Evolutionary conservation across 176 grass and related monocot genomes (phyloP).

Genomic region (Pontederia crassipes): DNA sequence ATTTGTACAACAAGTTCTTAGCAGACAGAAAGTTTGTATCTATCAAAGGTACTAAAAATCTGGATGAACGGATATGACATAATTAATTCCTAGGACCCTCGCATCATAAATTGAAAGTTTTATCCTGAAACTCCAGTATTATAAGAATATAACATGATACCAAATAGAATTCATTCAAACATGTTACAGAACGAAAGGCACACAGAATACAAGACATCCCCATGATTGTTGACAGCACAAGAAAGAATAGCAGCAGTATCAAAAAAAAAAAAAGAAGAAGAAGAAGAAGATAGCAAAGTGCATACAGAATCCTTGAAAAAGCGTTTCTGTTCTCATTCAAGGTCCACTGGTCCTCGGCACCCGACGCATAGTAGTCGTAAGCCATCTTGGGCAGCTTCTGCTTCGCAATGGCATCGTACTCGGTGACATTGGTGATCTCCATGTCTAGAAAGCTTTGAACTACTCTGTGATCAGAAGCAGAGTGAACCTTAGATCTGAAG

Average conservation of each 20-base stretch:
- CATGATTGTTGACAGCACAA: neutral
- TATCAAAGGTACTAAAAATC: too few species aligned
- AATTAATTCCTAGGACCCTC: too few species aligned
- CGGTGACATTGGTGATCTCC: conserved; percentile 28
- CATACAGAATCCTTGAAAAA: conserved; percentile 19
- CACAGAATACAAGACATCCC: neutral
- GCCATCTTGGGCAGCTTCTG: conserved; percentile 28
- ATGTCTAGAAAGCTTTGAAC: neutral
- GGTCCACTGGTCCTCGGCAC: conserved; percentile 22
- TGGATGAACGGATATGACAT: too few species aligned
- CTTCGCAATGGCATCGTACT: conserved; percentile 23
- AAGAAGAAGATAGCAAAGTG: neutral
- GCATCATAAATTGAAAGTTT: too few species aligned
- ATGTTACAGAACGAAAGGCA: too few species aligned
- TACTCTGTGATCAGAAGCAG: neutral
- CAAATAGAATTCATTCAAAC: too few species aligned
- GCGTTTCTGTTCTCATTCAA: conserved; percentile 23
- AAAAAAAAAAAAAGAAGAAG: neutral
- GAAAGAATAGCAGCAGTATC: neutral
- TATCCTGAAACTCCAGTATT: too few species aligned
- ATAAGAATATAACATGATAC: too few species aligned
- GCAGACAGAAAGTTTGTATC: too few species aligned
- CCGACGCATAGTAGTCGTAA: conserved; percentile 25
- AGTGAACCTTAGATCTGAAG: neutral
- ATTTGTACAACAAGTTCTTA: too few species aligned